A percentile compares a stretch with the other conserved stretches of the same genome.
These are phyloP conservation scores for Neurospora africana DNA, from an alignment of 495 filamentous ascomycete genomes.

Conservation along the genomic window DNA sequence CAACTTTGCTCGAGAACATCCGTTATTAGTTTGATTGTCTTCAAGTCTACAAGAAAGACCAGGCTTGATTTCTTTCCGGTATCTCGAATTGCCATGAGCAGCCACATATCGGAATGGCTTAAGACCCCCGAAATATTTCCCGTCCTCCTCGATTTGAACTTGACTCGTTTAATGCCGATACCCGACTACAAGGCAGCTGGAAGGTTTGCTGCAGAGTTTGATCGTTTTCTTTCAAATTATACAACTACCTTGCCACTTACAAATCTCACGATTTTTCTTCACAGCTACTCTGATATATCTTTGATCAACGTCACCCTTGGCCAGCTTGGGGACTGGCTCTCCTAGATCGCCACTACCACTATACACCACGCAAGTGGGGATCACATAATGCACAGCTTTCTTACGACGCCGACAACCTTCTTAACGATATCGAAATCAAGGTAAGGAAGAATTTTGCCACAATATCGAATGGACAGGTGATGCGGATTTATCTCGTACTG, in stretches of 20 bases:
- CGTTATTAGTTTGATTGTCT: background rate
- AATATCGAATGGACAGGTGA: background rate
- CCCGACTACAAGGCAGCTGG: background rate
- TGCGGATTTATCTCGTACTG: background rate
- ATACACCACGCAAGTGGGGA: no score
- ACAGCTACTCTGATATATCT: background rate
- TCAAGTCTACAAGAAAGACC: background rate
- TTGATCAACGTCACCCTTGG: background rate
- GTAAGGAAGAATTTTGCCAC: background rate
- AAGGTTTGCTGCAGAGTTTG: background rate
- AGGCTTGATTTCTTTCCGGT: background rate
- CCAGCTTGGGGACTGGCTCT: background rate
- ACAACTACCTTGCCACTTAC: background rate
- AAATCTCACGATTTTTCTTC: background rate
- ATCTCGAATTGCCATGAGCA: background rate
- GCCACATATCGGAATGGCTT: background rate
- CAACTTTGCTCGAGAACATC: background rate
- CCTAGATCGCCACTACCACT: no score
- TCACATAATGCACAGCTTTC: no score
- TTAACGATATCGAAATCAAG: background rate
- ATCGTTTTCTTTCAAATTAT: background rate
- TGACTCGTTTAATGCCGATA: background rate
- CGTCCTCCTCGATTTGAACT: background rate
- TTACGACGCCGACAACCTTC: background rate
- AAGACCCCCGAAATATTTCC: background rate